Evolutionary conservation across 2,329 filamentous ascomycete species (phyloP).

Genomic region (Fusarium sp.): DNA sequence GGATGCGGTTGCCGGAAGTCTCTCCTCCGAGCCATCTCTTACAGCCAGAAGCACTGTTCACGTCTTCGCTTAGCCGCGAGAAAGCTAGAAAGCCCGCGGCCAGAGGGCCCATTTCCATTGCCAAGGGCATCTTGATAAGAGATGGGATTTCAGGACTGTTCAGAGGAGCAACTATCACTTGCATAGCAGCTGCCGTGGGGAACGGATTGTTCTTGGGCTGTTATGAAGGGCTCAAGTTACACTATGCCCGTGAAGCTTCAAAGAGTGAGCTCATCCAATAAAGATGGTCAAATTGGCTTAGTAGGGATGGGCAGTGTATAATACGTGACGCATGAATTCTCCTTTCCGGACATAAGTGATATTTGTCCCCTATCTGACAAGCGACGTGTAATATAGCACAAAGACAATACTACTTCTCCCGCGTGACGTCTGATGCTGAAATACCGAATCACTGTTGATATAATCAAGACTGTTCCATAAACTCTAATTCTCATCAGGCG

Average conservation of each 20-base stretch:
- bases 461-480: neutral
- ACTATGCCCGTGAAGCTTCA: neutral
- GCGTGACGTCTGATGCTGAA: too few relatives aligned
- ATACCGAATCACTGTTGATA: too few relatives aligned
- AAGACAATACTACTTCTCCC: neutral
- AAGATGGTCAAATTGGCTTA: fast-evolving
- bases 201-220: conserved; percentile 23
- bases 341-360: too few relatives aligned
- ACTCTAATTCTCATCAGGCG: fast-evolving
- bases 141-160: conserved; percentile 22
- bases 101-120: conserved; percentile 8
- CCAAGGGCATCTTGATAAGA: conserved; percentile 7
- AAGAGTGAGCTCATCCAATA: neutral
- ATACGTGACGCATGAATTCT: neutral
- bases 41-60: conserved; percentile 10
- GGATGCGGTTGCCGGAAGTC: conserved; percentile 19
- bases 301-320: neutral
- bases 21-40: neutral
- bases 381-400: neutral
- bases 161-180: conserved; percentile 20
- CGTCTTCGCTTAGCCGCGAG: neutral
- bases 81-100: neutral
- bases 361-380: neutral
- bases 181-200: conserved; percentile 18
- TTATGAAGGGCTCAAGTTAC: conserved; percentile 25